These are phyloP conservation scores for Kuraishia capsulata DNA, from an alignment of 805 yeast genomes.

Conservation along the genomic window DNA sequence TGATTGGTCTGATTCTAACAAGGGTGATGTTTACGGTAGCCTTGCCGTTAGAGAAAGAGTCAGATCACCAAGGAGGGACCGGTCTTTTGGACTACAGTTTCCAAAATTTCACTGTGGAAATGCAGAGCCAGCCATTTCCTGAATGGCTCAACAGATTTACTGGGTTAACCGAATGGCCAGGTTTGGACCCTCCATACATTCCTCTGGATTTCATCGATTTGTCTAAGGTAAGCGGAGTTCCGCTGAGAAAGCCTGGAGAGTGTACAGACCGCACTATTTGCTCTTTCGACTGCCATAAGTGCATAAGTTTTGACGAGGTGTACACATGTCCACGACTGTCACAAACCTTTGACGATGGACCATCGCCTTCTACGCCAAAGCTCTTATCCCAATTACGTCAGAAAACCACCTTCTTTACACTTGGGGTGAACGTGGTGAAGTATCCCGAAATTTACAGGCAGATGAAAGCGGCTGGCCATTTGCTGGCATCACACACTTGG, in stretches of 20 bases:
- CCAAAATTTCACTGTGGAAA: background rate
- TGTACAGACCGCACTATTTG: conserved; percentile 55
- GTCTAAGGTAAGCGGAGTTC: conserved; percentile 35
- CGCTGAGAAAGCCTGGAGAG: conserved; percentile 43
- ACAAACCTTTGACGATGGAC: conserved; percentile 96
- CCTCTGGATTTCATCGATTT: conserved; percentile 68
- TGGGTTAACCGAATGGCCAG: conserved; percentile 78
- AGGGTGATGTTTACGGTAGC: too few relatives aligned
- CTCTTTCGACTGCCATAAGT: conserved; percentile 80
- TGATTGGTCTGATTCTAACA: too few relatives aligned
- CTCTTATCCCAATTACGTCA: conserved; percentile 42
- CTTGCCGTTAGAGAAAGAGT: too few relatives aligned
- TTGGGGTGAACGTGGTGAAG: conserved; percentile 73
- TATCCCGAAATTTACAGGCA: conserved; percentile 64
- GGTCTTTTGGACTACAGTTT: background rate
- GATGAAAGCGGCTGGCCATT: conserved; percentile 56
- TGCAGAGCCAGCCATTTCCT: conserved; percentile 38
- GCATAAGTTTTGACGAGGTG: conserved; percentile 70
- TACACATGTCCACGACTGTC: conserved; percentile 64
- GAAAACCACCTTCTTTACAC: conserved; percentile 72
- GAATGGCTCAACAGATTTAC: conserved; percentile 71
- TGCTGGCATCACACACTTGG: conserved; percentile 89
- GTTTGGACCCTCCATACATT: conserved; percentile 77
- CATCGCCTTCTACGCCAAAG: conserved; percentile 59
- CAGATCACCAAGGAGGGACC: too few relatives aligned